Percentiles rank a stretch among this genome's conserved stretches.
Evolutionary conservation across 495 filamentous ascomycete genomes (phyloP).

Genomic region (Symbiotaphrina buchneri): DNA sequence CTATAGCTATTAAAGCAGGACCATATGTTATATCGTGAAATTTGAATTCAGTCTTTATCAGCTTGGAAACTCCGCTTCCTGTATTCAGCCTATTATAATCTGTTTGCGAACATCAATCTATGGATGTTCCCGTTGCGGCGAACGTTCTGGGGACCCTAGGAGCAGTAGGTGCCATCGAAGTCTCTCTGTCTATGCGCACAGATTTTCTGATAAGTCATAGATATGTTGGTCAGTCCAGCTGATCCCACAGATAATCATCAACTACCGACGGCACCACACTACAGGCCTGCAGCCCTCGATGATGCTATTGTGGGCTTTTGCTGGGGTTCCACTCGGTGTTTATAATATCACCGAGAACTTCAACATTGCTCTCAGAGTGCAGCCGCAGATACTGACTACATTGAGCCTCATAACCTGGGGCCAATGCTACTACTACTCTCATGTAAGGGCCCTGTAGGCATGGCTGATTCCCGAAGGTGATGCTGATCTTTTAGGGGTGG

Average conservation of each 20-base stretch:
- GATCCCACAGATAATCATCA: slow-evolving; percentile 40
- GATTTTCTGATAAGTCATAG: slow-evolving; percentile 6
- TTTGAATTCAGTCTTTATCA: too few relatives aligned
- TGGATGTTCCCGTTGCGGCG: slow-evolving; percentile 28
- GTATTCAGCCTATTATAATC: too few relatives aligned
- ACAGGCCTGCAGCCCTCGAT: slow-evolving; percentile 35
- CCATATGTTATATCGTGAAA: too few relatives aligned
- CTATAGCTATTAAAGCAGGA: too few relatives aligned
- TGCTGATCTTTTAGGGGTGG: too few relatives aligned
- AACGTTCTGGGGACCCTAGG: slow-evolving; percentile 33
- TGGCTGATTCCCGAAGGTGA: too few relatives aligned
- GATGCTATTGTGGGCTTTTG: slow-evolving; percentile 45
- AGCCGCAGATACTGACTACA: slow-evolving; percentile 36
- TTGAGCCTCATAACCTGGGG: slow-evolving; percentile 40
- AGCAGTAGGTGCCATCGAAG: slow-evolving; percentile 16
- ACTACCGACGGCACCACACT: slow-evolving; percentile 35
- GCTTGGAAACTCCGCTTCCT: too few relatives aligned
- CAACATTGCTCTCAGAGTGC: slow-evolving; percentile 33
- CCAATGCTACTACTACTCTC: slow-evolving; percentile 41
- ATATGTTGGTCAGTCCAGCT: slow-evolving; percentile 37
- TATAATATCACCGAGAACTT: slow-evolving; percentile 39
- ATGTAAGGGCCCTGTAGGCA: too few relatives aligned
- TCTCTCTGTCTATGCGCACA: slow-evolving; percentile 5
- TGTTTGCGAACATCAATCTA: too few relatives aligned
- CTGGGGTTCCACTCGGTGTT: slow-evolving; percentile 38